Conservation (phyloP, 768 basidiomycete species). For the Lactarius quietus region DNA sequence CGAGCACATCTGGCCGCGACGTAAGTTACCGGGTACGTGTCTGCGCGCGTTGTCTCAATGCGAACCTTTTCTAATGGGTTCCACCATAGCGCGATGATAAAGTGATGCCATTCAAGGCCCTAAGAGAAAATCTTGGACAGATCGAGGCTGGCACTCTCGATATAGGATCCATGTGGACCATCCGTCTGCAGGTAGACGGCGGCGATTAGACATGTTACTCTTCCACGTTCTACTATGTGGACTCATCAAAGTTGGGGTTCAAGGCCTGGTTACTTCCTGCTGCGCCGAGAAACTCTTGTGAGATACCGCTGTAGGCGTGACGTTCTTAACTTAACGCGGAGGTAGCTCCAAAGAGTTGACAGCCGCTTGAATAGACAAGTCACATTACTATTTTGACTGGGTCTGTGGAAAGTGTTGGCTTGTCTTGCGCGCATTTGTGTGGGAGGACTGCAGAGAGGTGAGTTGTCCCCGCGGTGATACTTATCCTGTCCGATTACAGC, state of each 20-base stretch:
- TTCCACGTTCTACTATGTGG: background rate
- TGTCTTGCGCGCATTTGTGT: too few species aligned
- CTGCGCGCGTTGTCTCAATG: background rate
- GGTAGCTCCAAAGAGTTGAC: too few species aligned
- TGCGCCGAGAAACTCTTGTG: background rate
- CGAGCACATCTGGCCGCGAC: constrained; percentile 74
- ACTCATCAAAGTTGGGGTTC: background rate
- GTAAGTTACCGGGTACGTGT: constrained; percentile 61
- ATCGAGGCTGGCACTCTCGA: constrained; percentile 14
- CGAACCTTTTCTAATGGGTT: background rate
- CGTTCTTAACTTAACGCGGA: too few species aligned
- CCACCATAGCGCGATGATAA: constrained; percentile 16
- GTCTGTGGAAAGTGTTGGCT: too few species aligned
- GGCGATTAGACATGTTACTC: background rate
- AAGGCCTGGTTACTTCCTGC: background rate
- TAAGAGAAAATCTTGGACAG: constrained; percentile 2
- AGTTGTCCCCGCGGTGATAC: too few species aligned
- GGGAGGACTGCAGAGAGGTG: too few species aligned
- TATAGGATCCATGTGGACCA: constrained; percentile 7
- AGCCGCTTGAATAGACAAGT: too few species aligned
- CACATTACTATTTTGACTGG: too few species aligned
- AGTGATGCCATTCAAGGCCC: constrained; percentile 12
- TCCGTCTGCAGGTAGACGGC: background rate
- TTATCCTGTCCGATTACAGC: too few species aligned
- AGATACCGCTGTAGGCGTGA: background rate